phyloP scores from a whole-genome alignment of 129 eudicot genomes.

The Flaveria linearis region DNA sequence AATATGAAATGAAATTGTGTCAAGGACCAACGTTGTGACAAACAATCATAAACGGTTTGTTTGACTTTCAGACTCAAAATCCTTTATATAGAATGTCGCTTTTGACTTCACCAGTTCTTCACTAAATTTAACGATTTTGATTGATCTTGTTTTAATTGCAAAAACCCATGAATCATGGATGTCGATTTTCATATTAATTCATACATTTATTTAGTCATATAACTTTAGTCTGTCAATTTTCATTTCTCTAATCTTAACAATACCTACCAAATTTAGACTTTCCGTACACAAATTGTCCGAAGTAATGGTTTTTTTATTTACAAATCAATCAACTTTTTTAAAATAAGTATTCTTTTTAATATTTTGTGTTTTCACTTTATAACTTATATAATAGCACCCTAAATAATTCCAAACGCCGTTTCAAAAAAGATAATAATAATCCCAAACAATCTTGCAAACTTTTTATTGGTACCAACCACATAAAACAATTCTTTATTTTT shows the following conservation, averaged over 20 bases:
- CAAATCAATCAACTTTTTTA: neutral
- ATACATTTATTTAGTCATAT: too few species aligned
- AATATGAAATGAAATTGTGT: too few species aligned
- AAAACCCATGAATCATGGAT: neutral
- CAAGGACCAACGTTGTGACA: too few species aligned
- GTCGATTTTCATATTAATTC: too few species aligned
- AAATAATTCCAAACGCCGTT: neutral
- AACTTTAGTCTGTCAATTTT: neutral
- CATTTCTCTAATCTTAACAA: neutral
- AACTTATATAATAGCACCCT: neutral
- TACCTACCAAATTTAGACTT: neutral
- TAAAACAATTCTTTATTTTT: neutral
- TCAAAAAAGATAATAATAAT: neutral
- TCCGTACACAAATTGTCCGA: neutral
- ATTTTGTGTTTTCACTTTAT: neutral
- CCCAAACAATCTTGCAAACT: neutral
- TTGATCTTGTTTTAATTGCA: neutral
- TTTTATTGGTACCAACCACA: conserved; percentile 17
- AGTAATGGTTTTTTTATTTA: neutral
- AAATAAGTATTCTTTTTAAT: neutral
- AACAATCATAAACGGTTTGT: too few species aligned
- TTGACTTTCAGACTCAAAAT: too few species aligned
- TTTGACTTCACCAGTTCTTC: too few species aligned
- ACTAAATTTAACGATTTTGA: neutral
- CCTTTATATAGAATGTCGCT: too few species aligned